Conservation (phyloP, 2,329 filamentous ascomycete species). For the Didymella pinodella region DNA sequence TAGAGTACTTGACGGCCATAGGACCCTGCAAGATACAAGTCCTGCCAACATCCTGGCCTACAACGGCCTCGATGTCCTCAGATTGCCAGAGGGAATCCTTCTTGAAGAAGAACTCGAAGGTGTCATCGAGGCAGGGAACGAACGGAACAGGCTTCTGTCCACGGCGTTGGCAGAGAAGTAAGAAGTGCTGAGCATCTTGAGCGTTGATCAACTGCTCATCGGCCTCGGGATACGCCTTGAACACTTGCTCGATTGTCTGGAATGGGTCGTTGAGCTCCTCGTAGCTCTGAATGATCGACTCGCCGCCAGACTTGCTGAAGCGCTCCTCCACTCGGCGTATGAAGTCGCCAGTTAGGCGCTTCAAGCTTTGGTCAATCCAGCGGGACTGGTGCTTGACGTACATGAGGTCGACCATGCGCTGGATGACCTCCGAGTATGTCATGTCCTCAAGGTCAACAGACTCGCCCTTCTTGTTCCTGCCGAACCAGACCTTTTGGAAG, state of each 20-base stretch:
- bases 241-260: conserved; percentile 76
- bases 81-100: conserved; percentile 99
- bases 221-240: conserved; percentile 84
- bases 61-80: conserved; percentile 94
- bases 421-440: conserved; percentile 58
- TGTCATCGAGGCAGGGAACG: conserved; percentile 92
- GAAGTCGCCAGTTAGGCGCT: conserved; percentile 88
- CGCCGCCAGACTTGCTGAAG: conserved; percentile 79
- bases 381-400: conserved; percentile 55
- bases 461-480: conserved; percentile 53
- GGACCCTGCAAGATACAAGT: conserved; percentile 97
- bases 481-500: conserved; percentile 61
- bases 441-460: conserved; percentile 58
- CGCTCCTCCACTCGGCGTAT: conserved; percentile 97
- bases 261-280: conserved; percentile 86
- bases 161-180: conserved; percentile 88
- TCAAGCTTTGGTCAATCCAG: conserved; percentile 71
- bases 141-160: conserved; percentile 97
- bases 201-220: conserved; percentile 94
- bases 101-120: conserved; percentile 99
- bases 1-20: conserved; percentile 90
- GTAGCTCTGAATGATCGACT: conserved; percentile 89
- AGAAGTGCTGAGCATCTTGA: conserved; percentile 96
- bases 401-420: conserved; percentile 58
- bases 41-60: conserved; percentile 92